phyloP scores from a whole-genome alignment of 345 rosid genomes.

The Cardamine chenopodiifolia region DNA sequence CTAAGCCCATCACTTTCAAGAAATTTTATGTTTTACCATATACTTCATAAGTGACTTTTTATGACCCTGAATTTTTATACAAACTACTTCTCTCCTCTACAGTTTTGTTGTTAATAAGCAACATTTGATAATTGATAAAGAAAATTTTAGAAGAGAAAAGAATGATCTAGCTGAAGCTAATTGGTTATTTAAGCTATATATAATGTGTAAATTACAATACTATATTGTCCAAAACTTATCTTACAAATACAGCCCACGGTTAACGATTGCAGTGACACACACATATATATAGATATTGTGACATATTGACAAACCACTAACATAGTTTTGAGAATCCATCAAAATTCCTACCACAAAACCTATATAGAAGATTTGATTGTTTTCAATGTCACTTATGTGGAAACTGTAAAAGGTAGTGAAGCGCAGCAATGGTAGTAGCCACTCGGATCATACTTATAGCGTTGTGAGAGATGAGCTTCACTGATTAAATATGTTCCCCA shows the following conservation, averaged over 20 bases:
- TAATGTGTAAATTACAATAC: not conserved
- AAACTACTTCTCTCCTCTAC: not conserved
- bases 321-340: conserved; percentile 11
- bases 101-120: not conserved
- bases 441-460: conserved; percentile 55
- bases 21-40: not conserved
- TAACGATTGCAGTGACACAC: not conserved
- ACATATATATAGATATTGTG: not conserved
- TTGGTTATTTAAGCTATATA: not conserved
- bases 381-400: conserved; percentile 40
- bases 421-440: conserved; percentile 82
- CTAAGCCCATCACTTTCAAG: not conserved
- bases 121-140: not conserved
- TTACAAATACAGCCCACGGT: not conserved
- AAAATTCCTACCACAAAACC: not conserved
- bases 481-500: conserved; percentile 82
- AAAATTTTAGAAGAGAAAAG: not conserved
- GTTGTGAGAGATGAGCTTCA: conserved; percentile 92
- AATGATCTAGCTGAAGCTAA: not conserved
- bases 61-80: conserved; percentile 13
- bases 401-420: conserved; percentile 54
- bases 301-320: too few species aligned
- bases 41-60: not conserved
- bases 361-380: not conserved
- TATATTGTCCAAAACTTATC: not conserved